phyloP scores from a whole-genome alignment of 2,329 filamentous ascomycete species.

The Monilinia laxa region DNA sequence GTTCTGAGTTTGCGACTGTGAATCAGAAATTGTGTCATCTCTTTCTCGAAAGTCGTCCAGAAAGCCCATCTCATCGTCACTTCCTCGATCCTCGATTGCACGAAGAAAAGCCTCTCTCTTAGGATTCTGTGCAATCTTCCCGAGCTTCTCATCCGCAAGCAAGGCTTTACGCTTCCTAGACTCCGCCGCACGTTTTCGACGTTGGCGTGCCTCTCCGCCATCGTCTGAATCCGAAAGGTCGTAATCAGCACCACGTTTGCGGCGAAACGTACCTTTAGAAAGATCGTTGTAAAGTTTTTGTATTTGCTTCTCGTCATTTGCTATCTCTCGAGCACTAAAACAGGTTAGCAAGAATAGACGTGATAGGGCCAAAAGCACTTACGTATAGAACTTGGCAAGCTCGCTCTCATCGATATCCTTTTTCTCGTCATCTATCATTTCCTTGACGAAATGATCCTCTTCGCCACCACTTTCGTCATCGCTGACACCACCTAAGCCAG shows the following conservation, averaged over 20 bases:
- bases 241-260: conserved; percentile 77
- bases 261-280: conserved; percentile 81
- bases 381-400: conserved; percentile 86
- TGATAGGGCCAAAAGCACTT: conserved; percentile 48
- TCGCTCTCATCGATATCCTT: conserved; percentile 77
- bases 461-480: conserved; percentile 81
- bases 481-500: conserved; percentile 84
- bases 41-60: conserved; percentile 54
- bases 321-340: conserved; percentile 71
- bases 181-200: conserved; percentile 84
- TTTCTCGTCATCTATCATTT: conserved; percentile 87
- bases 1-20: conserved; percentile 44
- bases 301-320: conserved; percentile 80
- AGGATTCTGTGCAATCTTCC: conserved; percentile 84
- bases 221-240: conserved; percentile 91
- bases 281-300: conserved; percentile 92
- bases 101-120: conserved; percentile 88
- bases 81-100: conserved; percentile 79
- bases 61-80: conserved; percentile 76
- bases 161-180: conserved; percentile 88
- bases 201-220: conserved; percentile 71
- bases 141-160: conserved; percentile 83
- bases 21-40: conserved; percentile 41
- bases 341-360: conserved; percentile 20
- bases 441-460: conserved; percentile 70